Evolutionary conservation across 2,329 filamentous ascomycete genomes (phyloP).

Genomic region (Metarhizium anisopliae): DNA sequence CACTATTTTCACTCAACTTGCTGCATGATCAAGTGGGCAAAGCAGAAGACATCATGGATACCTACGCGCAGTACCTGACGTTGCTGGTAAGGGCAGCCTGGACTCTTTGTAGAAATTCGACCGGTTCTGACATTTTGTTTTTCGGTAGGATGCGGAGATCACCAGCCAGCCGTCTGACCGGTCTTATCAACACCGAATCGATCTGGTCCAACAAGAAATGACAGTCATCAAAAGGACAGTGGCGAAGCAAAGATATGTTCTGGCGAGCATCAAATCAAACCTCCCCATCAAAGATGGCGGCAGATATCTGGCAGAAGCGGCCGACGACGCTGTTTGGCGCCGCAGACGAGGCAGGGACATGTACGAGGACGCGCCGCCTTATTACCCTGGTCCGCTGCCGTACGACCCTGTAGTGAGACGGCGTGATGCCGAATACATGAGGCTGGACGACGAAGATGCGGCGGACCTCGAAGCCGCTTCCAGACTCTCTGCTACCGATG

Average conservation of each 20-base stretch:
- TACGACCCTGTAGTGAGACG: constrained; percentile 1
- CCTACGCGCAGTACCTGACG: constrained; percentile 33
- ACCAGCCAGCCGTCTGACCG: constrained; percentile 23
- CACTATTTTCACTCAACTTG: constrained; percentile 29
- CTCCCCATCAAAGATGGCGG: constrained; percentile 11
- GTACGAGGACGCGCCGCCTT: not conserved
- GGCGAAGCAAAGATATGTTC: constrained; percentile 21
- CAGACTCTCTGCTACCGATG: constrained; percentile 27
- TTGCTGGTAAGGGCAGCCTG: constrained; percentile 23
- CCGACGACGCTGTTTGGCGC: constrained; percentile 5
- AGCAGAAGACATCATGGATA: constrained; percentile 29
- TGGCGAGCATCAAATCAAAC: constrained; percentile 17
- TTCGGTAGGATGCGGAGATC: constrained; percentile 1
- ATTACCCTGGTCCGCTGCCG: not conserved
- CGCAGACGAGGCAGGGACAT: not conserved
- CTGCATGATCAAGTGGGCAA: constrained; percentile 28
- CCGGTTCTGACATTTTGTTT: not conserved
- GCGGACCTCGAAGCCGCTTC: constrained; percentile 20
- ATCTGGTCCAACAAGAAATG: constrained; percentile 32
- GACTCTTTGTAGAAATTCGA: not conserved
- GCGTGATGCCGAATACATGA: constrained; percentile 13
- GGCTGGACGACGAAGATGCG: constrained; percentile 12
- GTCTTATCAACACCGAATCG: constrained; percentile 30
- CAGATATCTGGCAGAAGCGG: constrained; percentile 9
- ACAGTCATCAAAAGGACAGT: constrained; percentile 27